These are phyloP conservation scores for Melastoma candidum DNA, from an alignment of 441 rosid genomes.

Conservation along the genomic window DNA sequence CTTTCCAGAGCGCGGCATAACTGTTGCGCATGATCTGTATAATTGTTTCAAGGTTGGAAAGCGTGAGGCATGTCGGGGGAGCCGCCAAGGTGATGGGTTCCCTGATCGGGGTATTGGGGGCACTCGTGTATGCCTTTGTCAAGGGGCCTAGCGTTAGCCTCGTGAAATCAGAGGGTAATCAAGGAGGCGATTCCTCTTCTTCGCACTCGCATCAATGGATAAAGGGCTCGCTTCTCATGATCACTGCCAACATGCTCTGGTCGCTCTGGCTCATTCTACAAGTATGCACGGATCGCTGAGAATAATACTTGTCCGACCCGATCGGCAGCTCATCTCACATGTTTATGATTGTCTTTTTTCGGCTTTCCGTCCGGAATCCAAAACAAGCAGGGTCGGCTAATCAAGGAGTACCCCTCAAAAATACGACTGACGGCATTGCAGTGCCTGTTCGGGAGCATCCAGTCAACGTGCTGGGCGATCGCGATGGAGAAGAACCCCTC, in stretches of 20 bases:
- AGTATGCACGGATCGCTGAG: constrained; percentile 19
- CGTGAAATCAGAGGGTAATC: constrained; percentile 3
- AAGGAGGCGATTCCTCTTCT: constrained; percentile 14
- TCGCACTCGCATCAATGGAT: constrained; percentile 28
- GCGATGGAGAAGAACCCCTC: constrained; percentile 45
- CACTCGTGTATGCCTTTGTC: constrained; percentile 59
- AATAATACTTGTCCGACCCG: not conserved
- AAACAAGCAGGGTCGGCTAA: constrained; percentile 26
- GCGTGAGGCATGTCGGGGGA: constrained; percentile 15
- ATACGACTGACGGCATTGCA: constrained; percentile 57
- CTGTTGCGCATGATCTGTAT: too few species aligned
- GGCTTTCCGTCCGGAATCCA: not conserved
- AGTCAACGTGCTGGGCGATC: constrained; percentile 53
- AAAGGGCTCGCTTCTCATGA: constrained; percentile 65
- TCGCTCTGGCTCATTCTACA: constrained; percentile 74
- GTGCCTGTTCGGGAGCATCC: constrained; percentile 65
- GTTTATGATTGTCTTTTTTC: not conserved
- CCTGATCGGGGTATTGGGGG: constrained; percentile 46
- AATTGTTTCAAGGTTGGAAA: too few species aligned
- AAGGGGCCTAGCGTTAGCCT: constrained; percentile 51
- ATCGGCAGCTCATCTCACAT: not conserved
- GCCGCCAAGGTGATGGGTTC: constrained; percentile 64
- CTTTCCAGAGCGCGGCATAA: too few species aligned
- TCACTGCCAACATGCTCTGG: constrained; percentile 59
- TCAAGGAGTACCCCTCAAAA: constrained; percentile 65